A percentile compares a stretch with the other conserved stretches of the same genome.
Evolutionary conservation across 2,329 filamentous ascomycete genomes (phyloP).

Genomic region (Fusarium oxysporum): DNA sequence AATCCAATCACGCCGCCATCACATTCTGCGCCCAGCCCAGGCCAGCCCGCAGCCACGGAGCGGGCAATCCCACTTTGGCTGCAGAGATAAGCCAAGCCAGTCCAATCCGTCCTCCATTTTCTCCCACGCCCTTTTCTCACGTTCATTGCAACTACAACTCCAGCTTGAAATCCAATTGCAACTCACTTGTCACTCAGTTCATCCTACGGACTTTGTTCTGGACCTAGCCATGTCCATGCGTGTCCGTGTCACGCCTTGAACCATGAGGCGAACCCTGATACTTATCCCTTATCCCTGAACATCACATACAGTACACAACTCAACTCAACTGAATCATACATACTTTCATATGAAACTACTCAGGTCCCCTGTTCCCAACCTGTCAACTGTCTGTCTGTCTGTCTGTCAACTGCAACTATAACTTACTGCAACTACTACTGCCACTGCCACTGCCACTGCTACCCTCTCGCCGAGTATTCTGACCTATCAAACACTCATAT

Average conservation of each 20-base stretch:
- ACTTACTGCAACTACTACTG: not conserved
- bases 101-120: constrained; percentile 9
- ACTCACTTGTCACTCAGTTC: constrained; percentile 14
- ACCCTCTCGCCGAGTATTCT: constrained; percentile 18
- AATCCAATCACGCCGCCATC: constrained; percentile 40
- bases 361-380: constrained; percentile 33
- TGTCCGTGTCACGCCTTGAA: constrained; percentile 32
- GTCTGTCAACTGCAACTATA: constrained; percentile 1
- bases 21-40: constrained; percentile 21
- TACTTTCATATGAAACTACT: constrained; percentile 41
- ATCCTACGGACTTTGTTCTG: constrained; percentile 33
- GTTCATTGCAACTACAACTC: constrained; percentile 4
- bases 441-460: not conserved
- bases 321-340: constrained; percentile 21
- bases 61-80: constrained; percentile 23
- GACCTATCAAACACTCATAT: constrained; percentile 9
- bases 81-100: constrained; percentile 34
- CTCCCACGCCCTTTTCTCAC: constrained; percentile 21
- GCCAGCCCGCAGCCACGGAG: constrained; percentile 21
- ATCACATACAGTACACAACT: constrained; percentile 16
- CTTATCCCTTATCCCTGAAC: constrained; percentile 32
- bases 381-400: constrained; percentile 2
- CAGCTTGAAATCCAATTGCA: not conserved
- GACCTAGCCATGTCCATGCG: constrained; percentile 34
- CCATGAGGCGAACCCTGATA: constrained; percentile 40